These are phyloP conservation scores for Mucor lusitanicus DNA, from an alignment of 371 early-diverging fungal species.

Conservation along the genomic window DNA sequence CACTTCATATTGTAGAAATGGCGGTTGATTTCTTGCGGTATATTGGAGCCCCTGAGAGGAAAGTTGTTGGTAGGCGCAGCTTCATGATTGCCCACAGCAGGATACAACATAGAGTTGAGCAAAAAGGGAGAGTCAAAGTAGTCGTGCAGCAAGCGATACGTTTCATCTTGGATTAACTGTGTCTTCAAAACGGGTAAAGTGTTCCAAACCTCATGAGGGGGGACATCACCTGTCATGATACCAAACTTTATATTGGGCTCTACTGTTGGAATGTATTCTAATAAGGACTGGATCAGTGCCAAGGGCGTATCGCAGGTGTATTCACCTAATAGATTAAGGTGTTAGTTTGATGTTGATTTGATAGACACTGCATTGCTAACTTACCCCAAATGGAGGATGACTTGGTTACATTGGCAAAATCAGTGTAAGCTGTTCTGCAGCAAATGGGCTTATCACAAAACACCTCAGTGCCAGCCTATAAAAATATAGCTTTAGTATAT, in stretches of 20 bases:
- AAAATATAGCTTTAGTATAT: background rate
- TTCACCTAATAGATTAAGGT: background rate
- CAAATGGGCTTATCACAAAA: conserved; percentile 58
- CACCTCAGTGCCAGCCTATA: conserved; percentile 51
- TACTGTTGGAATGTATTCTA: conserved; percentile 43
- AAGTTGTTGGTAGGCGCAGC: conserved; percentile 53
- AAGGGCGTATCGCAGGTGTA: conserved; percentile 52
- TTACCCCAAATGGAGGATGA: conserved; percentile 47
- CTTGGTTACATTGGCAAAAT: conserved; percentile 37
- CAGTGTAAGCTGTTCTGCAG: conserved; percentile 52
- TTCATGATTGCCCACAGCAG: conserved; percentile 63
- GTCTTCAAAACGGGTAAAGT: conserved; percentile 47
- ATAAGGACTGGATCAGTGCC: conserved; percentile 45
- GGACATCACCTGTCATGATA: conserved; percentile 65
- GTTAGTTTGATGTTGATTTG: background rate
- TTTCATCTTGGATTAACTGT: conserved; percentile 37
- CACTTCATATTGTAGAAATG: conserved; percentile 41
- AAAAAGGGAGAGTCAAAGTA: conserved; percentile 41
- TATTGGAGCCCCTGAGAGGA: conserved; percentile 35
- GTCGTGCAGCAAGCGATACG: conserved; percentile 36
- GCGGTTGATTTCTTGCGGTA: conserved; percentile 23
- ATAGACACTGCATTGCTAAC: background rate
- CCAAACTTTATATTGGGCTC: conserved; percentile 49
- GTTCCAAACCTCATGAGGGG: conserved; percentile 67
- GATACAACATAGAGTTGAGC: conserved; percentile 48